A percentile compares a stretch with the other conserved stretches of the same genome.
These are phyloP conservation scores for Xenosphaeropsis pyriputrescens DNA, from an alignment of 2,329 filamentous ascomycete genomes.

Conservation along the genomic window DNA sequence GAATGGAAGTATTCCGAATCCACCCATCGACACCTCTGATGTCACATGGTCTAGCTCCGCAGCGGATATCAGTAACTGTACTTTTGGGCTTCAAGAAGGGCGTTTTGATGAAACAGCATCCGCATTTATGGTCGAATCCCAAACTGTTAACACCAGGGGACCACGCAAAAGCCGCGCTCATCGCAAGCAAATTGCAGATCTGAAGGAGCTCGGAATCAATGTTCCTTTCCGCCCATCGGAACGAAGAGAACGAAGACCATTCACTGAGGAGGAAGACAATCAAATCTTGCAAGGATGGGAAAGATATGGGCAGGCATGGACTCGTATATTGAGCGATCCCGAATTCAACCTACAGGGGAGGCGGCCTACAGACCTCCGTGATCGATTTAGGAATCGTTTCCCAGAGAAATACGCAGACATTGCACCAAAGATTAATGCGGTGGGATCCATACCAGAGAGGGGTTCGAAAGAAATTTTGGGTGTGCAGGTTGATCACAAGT, in stretches of 20 bases:
- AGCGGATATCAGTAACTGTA: constrained; percentile 8
- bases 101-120: constrained; percentile 14
- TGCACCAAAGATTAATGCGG: constrained; percentile 1
- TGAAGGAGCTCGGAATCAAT: constrained; percentile 42
- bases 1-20: constrained; percentile 27
- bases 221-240: constrained; percentile 47
- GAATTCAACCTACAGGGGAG: constrained; percentile 40
- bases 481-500: background rate
- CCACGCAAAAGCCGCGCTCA: constrained; percentile 35
- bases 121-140: constrained; percentile 16
- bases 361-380: constrained; percentile 47
- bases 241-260: constrained; percentile 42
- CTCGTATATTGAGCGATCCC: constrained; percentile 46
- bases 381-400: constrained; percentile 49
- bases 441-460: background rate
- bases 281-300: constrained; percentile 46
- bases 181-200: constrained; percentile 38
- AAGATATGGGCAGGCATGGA: constrained; percentile 48
- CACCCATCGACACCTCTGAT: too few species aligned
- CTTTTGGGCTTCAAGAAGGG: constrained; percentile 26
- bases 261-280: constrained; percentile 46
- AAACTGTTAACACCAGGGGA: background rate
- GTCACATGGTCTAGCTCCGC: too few species aligned
- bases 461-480: background rate
- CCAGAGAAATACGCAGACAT: constrained; percentile 29